These are phyloP conservation scores for Cystofilobasidium capitatum DNA, from an alignment of 768 basidiomycete species.

Conservation along the genomic window DNA sequence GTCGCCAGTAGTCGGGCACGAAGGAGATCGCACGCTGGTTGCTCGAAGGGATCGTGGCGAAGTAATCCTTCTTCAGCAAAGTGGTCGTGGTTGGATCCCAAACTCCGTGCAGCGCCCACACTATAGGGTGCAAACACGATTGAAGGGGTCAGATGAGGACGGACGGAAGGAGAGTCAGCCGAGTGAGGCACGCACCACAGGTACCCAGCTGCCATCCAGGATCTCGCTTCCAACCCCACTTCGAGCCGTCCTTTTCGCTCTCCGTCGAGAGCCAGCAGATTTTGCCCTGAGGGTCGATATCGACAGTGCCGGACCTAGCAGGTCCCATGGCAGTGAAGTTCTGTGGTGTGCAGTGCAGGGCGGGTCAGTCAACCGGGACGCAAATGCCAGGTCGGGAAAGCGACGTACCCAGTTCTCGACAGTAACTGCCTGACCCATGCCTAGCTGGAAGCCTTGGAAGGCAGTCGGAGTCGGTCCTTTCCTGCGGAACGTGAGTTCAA, in stretches of 20 bases:
- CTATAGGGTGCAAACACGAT: no score
- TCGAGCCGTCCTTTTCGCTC: constrained; percentile 29
- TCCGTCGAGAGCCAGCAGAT: constrained; percentile 32
- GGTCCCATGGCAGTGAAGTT: constrained; percentile 71
- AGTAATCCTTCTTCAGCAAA: constrained; percentile 34
- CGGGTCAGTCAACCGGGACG: background rate
- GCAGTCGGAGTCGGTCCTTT: constrained; percentile 83
- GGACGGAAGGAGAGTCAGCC: background rate
- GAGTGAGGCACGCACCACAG: constrained; percentile 35
- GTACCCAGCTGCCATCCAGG: constrained; percentile 37
- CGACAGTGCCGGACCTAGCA: constrained; percentile 58
- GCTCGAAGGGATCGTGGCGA: constrained; percentile 28
- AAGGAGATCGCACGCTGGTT: constrained; percentile 29
- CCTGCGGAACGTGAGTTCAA: constrained; percentile 39
- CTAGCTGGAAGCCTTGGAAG: constrained; percentile 69
- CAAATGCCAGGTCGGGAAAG: background rate
- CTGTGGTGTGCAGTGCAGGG: background rate
- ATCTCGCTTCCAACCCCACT: constrained; percentile 31
- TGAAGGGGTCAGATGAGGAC: background rate
- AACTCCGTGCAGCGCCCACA: constrained; percentile 40
- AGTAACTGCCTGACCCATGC: constrained; percentile 73
- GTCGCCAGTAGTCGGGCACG: constrained; percentile 34
- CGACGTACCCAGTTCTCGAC: constrained; percentile 60
- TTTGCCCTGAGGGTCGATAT: constrained; percentile 70
- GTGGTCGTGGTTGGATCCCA: constrained; percentile 33